phyloP scores from a whole-genome alignment of 2,329 filamentous ascomycete genomes.

The Exophiala sp. region DNA sequence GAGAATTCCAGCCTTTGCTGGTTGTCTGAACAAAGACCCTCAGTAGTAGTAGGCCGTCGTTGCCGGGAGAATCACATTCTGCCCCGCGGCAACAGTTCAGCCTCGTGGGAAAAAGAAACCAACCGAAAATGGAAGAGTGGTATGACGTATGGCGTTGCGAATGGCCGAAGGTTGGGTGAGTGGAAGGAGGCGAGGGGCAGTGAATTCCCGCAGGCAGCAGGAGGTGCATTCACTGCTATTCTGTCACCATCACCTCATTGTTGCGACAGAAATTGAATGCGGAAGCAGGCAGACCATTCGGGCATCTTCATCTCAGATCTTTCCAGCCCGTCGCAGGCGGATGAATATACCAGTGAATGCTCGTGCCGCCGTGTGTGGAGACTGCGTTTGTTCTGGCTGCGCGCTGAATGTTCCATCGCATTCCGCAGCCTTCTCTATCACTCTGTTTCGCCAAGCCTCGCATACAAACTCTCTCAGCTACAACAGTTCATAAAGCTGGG shows the following conservation, averaged over 20 bases:
- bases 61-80: not conserved
- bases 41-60: not conserved
- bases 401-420: constrained; percentile 7
- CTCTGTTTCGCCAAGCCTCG: constrained; percentile 8
- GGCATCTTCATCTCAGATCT: not conserved
- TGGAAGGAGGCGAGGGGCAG: too few relatives aligned
- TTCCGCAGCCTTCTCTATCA: constrained; percentile 5
- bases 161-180: too few relatives aligned
- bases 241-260: not conserved
- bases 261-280: not conserved
- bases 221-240: too few relatives aligned
- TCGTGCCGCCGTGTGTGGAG: not conserved
- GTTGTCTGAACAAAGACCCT: not conserved
- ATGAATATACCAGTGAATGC: not conserved
- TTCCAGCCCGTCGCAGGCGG: not conserved
- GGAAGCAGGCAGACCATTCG: not conserved
- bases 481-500: constrained; percentile 5
- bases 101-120: constrained; percentile 2
- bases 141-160: constrained; percentile 2
- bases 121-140: not conserved
- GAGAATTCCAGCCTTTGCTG: not conserved
- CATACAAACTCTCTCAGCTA: constrained; percentile 6
- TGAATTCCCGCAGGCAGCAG: too few relatives aligned
- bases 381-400: constrained; percentile 1
- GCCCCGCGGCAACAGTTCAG: constrained; percentile 1